Conservation (phyloP, 495 filamentous ascomycete genomes). For the Amniculicola lignicola region DNA sequence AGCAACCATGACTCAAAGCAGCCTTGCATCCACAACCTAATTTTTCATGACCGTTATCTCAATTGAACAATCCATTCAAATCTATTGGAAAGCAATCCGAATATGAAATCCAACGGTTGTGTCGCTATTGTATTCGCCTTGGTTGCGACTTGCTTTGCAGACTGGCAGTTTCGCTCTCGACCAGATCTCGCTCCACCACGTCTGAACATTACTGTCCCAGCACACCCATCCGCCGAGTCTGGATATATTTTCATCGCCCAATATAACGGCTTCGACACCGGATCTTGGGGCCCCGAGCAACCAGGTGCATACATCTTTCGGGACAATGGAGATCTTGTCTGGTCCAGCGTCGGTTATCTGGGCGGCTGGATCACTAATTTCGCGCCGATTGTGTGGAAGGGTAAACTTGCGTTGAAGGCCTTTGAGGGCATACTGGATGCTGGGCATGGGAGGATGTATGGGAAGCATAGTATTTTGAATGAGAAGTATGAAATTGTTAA, state of each 20-base stretch:
- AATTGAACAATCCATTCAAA: no score
- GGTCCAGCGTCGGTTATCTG: slow-evolving; percentile 55
- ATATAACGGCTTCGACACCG: slow-evolving; percentile 47
- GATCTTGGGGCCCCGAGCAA: slow-evolving; percentile 46
- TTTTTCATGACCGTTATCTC: no score
- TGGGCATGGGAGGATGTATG: neutral
- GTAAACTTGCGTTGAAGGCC: neutral
- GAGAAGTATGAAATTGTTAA: neutral
- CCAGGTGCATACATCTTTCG: slow-evolving; percentile 56
- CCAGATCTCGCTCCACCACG: slow-evolving; percentile 53
- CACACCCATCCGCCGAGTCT: slow-evolving; percentile 46
- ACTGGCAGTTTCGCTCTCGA: slow-evolving; percentile 56
- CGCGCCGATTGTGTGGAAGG: slow-evolving; percentile 31
- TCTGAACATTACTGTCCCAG: slow-evolving; percentile 56
- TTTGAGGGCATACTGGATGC: neutral
- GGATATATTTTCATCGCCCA: slow-evolving; percentile 57
- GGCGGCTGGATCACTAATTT: slow-evolving; percentile 53
- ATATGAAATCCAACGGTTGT: no score
- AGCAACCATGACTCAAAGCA: no score
- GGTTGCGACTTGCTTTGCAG: slow-evolving; percentile 33
- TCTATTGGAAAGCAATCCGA: no score
- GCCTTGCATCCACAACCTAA: no score
- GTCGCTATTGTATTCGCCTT: neutral
- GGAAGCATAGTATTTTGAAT: neutral
- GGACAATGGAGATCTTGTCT: slow-evolving; percentile 53